Conservation (phyloP, 495 filamentous ascomycete species). For the Podospora tetraspora region DNA sequence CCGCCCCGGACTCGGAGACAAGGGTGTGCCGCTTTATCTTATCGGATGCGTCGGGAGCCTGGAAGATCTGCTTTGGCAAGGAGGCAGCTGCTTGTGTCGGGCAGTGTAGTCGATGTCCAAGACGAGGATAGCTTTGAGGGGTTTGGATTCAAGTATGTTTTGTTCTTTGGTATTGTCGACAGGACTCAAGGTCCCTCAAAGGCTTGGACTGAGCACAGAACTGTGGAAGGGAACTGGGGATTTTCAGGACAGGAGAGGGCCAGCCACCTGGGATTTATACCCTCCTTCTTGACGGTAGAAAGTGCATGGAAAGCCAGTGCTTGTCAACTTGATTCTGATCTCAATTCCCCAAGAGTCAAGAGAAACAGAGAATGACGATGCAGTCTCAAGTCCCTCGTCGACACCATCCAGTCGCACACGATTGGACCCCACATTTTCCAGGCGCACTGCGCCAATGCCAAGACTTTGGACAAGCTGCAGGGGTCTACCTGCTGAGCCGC, state of each 20-base stretch:
- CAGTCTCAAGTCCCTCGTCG: neutral
- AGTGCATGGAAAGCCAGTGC: neutral
- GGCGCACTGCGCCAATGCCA: neutral
- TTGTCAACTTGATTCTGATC: neutral
- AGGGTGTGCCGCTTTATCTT: slow-evolving; percentile 15
- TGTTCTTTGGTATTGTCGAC: neutral
- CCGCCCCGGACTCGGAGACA: slow-evolving; percentile 11
- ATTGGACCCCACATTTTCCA: neutral
- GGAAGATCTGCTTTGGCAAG: neutral
- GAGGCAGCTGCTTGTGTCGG: neutral
- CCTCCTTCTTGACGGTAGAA: neutral
- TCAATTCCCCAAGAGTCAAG: neutral
- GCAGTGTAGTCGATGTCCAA: neutral
- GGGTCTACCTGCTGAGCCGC: neutral
- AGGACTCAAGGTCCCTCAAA: neutral
- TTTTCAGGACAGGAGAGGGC: neutral
- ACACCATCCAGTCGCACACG: neutral
- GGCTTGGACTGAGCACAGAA: neutral
- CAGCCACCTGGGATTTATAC: neutral
- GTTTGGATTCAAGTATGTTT: neutral
- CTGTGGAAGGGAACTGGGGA: too few relatives aligned
- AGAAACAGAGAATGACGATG: neutral
- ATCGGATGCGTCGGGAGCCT: slow-evolving; percentile 8
- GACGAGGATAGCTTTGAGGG: neutral
- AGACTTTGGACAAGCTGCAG: neutral